Evolutionary conservation across 2,329 filamentous ascomycete genomes (phyloP).

Genomic region (Neospermospora avenae): DNA sequence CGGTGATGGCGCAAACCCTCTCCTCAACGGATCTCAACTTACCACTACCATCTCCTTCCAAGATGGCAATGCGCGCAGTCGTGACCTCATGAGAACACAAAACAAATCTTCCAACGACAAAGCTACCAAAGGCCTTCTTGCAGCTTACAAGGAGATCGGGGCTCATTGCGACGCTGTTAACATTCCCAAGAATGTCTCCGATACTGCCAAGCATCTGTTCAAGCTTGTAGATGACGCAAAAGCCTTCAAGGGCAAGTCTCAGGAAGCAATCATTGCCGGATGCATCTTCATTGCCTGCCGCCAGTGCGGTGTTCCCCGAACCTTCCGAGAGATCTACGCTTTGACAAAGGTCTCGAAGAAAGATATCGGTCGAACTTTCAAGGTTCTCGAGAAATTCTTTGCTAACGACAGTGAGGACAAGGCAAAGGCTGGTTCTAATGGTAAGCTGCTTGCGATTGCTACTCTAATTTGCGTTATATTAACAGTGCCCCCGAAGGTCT

Average conservation of each 20-base stretch:
- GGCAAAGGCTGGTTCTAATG: slow-evolving; percentile 47
- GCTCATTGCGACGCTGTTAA: slow-evolving; percentile 81
- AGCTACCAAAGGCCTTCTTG: slow-evolving; percentile 73
- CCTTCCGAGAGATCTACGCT: slow-evolving; percentile 91
- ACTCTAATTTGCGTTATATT: slow-evolving; percentile 29
- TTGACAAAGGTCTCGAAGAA: slow-evolving; percentile 95
- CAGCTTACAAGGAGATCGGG: slow-evolving; percentile 85
- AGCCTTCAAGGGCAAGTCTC: slow-evolving; percentile 91
- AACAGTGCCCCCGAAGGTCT: slow-evolving; percentile 31
- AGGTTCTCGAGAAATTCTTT: slow-evolving; percentile 85
- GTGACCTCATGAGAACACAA: slow-evolving; percentile 78
- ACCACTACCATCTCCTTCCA: slow-evolving; percentile 84
- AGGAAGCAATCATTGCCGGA: slow-evolving; percentile 89
- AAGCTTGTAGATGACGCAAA: slow-evolving; percentile 92
- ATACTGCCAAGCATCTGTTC: slow-evolving; percentile 91
- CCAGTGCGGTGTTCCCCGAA: slow-evolving; percentile 80
- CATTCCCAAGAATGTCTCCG: slow-evolving; percentile 75
- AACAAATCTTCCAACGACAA: slow-evolving; percentile 81
- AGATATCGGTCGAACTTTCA: slow-evolving; percentile 95
- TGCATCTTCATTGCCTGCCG: slow-evolving; percentile 98
- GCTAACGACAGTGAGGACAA: slow-evolving; percentile 65
- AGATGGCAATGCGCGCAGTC: slow-evolving; percentile 65
- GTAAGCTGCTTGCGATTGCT: slow-evolving; percentile 42
- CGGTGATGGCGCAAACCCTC: slow-evolving; percentile 85
- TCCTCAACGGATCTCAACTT: slow-evolving; percentile 86